Conservation (phyloP, 768 basidiomycete species). For the Coprinopsis strossmayeri region DNA sequence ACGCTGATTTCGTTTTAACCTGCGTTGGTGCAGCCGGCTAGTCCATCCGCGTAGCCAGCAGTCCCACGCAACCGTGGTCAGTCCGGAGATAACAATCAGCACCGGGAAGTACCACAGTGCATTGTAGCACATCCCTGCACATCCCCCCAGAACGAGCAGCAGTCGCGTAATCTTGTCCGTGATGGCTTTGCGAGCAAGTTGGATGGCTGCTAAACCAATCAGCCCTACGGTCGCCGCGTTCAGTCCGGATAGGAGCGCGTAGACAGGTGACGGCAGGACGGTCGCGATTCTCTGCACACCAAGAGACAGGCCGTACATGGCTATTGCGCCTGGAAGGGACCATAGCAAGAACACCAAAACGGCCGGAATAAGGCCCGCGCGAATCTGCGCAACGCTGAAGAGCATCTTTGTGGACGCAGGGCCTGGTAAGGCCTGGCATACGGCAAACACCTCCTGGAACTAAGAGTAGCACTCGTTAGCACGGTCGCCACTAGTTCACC, state of each 20-base stretch:
- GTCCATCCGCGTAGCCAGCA: slow-evolving; percentile 16
- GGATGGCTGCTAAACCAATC: slow-evolving; percentile 44
- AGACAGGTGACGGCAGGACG: slow-evolving; percentile 36
- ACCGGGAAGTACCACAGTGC: slow-evolving; percentile 48
- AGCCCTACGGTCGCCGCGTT: slow-evolving; percentile 51
- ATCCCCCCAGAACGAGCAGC: slow-evolving; percentile 35
- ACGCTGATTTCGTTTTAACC: neutral
- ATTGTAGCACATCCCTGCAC: slow-evolving; percentile 43
- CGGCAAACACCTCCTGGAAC: slow-evolving; percentile 41
- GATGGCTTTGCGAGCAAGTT: slow-evolving; percentile 38
- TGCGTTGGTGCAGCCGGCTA: slow-evolving; percentile 9
- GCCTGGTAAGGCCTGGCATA: slow-evolving; percentile 42
- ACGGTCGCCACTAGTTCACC: too few species aligned
- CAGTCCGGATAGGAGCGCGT: slow-evolving; percentile 44
- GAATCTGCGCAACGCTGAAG: slow-evolving; percentile 37
- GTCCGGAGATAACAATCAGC: slow-evolving; percentile 34
- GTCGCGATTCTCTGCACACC: slow-evolving; percentile 36
- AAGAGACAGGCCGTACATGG: slow-evolving; percentile 40
- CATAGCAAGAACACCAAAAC: slow-evolving; percentile 35
- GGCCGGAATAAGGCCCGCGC: slow-evolving; percentile 34
- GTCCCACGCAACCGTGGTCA: slow-evolving; percentile 36
- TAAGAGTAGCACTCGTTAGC: slow-evolving; percentile 11
- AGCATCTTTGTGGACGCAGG: slow-evolving; percentile 44
- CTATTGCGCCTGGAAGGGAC: slow-evolving; percentile 40
- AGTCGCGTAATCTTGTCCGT: slow-evolving; percentile 39